Evolutionary conservation across 805 yeast species (phyloP).

Genomic region (Kodamaea jinghongensis): DNA sequence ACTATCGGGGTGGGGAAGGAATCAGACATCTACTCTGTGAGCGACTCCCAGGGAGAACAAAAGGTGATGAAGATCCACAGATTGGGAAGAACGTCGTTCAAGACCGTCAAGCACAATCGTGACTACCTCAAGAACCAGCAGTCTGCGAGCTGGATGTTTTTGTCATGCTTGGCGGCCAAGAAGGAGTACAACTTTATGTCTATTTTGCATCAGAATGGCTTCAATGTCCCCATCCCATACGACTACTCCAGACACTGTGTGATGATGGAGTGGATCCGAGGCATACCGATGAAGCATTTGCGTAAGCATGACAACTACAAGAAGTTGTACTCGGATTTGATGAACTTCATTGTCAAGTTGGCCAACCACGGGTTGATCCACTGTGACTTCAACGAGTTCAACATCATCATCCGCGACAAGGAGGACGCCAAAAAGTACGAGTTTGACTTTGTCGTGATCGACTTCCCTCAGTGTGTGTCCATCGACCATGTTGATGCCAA

Average conservation of each 20-base stretch:
- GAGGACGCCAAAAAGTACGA: slow-evolving; percentile 49
- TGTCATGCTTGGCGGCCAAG: slow-evolving; percentile 86
- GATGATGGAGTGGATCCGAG: slow-evolving; percentile 86
- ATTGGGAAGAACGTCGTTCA: slow-evolving; percentile 89
- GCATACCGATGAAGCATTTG: slow-evolving; percentile 86
- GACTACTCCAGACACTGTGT: slow-evolving; percentile 91
- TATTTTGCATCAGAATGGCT: slow-evolving; percentile 68
- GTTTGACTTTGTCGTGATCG: slow-evolving; percentile 83
- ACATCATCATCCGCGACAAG: slow-evolving; percentile 77
- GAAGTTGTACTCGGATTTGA: slow-evolving; percentile 75
- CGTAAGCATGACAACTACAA: slow-evolving; percentile 67
- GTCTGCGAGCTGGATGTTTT: slow-evolving; percentile 87
- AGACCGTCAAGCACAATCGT: slow-evolving; percentile 88
- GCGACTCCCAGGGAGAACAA: slow-evolving; percentile 58
- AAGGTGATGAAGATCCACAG: slow-evolving; percentile 87
- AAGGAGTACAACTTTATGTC: slow-evolving; percentile 90
- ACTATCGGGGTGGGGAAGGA: slow-evolving; percentile 97
- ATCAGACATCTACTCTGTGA: slow-evolving; percentile 87
- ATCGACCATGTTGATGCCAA: slow-evolving; percentile 89
- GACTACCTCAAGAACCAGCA: slow-evolving; percentile 79
- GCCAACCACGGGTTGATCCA: slow-evolving; percentile 91
- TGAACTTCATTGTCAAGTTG: slow-evolving; percentile 79
- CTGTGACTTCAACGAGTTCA: slow-evolving; percentile 97
- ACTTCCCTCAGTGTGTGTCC: slow-evolving; percentile 97
- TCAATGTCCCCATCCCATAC: slow-evolving; percentile 82